These are phyloP conservation scores for Fusarium musae DNA, from an alignment of 2,329 filamentous ascomycete genomes.

Conservation along the genomic window DNA sequence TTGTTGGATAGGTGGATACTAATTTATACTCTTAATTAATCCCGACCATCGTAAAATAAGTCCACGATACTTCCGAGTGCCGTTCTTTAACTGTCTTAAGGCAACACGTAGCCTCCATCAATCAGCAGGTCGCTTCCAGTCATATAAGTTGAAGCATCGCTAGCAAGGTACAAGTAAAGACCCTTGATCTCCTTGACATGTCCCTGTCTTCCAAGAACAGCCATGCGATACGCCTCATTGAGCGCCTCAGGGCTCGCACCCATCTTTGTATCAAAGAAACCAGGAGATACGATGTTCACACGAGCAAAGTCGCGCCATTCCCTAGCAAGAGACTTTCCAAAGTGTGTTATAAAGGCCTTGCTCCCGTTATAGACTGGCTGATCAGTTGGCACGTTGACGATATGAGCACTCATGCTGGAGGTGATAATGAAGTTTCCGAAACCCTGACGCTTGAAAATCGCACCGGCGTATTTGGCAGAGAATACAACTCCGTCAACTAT, in stretches of 20 bases:
- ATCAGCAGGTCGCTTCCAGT: slow-evolving; percentile 32
- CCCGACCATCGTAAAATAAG: not conserved
- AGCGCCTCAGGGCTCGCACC: slow-evolving; percentile 56
- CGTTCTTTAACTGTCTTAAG: not conserved
- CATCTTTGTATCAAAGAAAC: slow-evolving; percentile 65
- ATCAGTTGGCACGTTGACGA: slow-evolving; percentile 62
- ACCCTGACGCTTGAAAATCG: slow-evolving; percentile 56
- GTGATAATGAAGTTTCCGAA: slow-evolving; percentile 63
- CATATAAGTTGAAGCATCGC: slow-evolving; percentile 53
- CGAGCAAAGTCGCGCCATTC: slow-evolving; percentile 67
- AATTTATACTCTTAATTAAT: not conserved
- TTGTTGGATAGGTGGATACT: not conserved
- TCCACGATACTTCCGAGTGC: not conserved
- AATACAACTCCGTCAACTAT: slow-evolving; percentile 61
- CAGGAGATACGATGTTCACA: slow-evolving; percentile 61
- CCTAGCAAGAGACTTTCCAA: slow-evolving; percentile 63
- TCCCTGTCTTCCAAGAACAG: slow-evolving; percentile 65
- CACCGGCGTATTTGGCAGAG: slow-evolving; percentile 57
- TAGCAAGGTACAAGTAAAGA: slow-evolving; percentile 64
- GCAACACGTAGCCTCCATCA: slow-evolving; percentile 32
- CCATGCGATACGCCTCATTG: slow-evolving; percentile 62
- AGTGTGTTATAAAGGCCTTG: slow-evolving; percentile 65
- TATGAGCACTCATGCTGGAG: slow-evolving; percentile 59
- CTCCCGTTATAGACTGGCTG: slow-evolving; percentile 66
- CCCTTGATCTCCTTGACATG: slow-evolving; percentile 75